A percentile compares a stretch with the other conserved stretches of the same genome.
Evolutionary conservation across 2,329 filamentous ascomycete genomes (phyloP).

Genomic region (Penicillium frequentans): DNA sequence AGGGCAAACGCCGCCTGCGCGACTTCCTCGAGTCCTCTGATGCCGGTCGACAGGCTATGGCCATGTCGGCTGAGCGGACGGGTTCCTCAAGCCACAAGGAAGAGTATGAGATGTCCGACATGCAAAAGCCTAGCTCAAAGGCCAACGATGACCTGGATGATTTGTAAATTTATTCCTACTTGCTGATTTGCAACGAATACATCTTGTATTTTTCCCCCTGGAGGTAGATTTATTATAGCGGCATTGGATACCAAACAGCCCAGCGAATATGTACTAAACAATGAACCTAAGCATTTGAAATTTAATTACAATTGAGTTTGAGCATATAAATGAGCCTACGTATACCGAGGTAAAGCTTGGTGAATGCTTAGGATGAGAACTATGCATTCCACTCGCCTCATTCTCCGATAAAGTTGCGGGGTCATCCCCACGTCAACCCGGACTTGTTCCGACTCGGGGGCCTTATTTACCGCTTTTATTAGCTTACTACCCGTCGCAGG

Average conservation of each 20-base stretch:
- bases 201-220: slow-evolving; percentile 15
- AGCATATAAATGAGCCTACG: background rate
- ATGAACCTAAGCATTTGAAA: background rate
- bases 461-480: background rate
- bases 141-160: slow-evolving; percentile 35
- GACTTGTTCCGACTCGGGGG: slow-evolving; percentile 20
- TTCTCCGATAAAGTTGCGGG: slow-evolving; percentile 16
- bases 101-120: slow-evolving; percentile 59
- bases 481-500: background rate
- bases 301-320: background rate
- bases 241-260: slow-evolving; percentile 2
- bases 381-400: slow-evolving; percentile 15
- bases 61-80: slow-evolving; percentile 60
- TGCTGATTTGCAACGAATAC: slow-evolving; percentile 4
- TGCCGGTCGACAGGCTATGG: slow-evolving; percentile 77
- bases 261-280: slow-evolving; percentile 5
- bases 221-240: slow-evolving; percentile 14
- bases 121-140: slow-evolving; percentile 28
- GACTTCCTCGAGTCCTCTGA: slow-evolving; percentile 90
- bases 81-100: slow-evolving; percentile 41
- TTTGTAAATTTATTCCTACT: slow-evolving; percentile 27
- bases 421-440: slow-evolving; percentile 11
- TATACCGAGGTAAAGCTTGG: background rate
- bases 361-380: background rate
- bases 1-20: slow-evolving; percentile 86